Evolutionary conservation across 23 red algal species (phyloP), one percentile per base, ranked within the genome.

Genomic region (Cyanidium caldarium): DNA sequence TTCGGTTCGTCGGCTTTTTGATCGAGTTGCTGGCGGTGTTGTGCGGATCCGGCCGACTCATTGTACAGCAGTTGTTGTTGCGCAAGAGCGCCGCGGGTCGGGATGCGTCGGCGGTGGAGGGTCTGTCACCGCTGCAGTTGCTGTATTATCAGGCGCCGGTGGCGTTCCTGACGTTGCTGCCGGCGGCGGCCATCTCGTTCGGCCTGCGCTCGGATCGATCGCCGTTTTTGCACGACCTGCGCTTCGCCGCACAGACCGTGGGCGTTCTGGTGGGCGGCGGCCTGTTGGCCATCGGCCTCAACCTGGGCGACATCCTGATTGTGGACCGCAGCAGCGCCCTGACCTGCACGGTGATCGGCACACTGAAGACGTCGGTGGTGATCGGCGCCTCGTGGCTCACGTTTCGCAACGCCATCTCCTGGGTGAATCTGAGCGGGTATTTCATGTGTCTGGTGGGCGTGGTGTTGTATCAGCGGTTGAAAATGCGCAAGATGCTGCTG

Each of bases 71-170:
- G 42, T 46, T 61, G 34, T 46, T 75, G 10, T 39, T 61, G 2
- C 45, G 70, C 5, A 46, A 75, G 14, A 19, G 58, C 0, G 40
- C 46, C 39, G 40, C 19, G 2, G 37, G 51, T 10, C 19, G 31
- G 21, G 7, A 10, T 10, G n/a, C 7, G 7, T 5, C n/a, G 19
- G 10, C 51, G 10, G 10, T 16, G 5, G 5, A 2, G 56, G 26
- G 35, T 45, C 58, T 75, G 14, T 23, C 19, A 2, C 46, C 70
- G 2, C 16, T 75, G 1, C 70, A 75, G n/a, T 28, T 75, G 3
- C 58, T 75, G 35, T 75, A 75, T 75, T 75, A 75, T 75, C 70
- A 75, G 38, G 41, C 70, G 16, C 46, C 45, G 46, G 43, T 75
- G 30, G 40, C 70, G 19, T 75, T 75, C 43, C 1, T 58, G 5